Conservation (phyloP, 2,329 filamentous ascomycete species). For the Claviceps quebecensis region DNA sequence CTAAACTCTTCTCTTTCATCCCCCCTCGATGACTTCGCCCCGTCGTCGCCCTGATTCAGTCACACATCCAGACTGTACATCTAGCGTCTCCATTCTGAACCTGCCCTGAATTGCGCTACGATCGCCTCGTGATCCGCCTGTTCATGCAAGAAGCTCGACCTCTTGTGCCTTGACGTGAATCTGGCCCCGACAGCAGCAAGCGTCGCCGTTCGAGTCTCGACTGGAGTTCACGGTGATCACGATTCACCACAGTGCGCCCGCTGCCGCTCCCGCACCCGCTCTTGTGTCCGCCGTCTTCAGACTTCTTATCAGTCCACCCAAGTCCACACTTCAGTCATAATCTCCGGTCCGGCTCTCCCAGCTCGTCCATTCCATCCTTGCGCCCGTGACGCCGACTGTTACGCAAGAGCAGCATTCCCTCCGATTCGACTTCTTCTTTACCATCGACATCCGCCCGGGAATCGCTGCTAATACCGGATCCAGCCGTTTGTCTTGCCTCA, state of each 20-base stretch:
- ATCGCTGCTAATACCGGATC: conserved; percentile 5
- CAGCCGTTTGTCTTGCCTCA: conserved; percentile 7
- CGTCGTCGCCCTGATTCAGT: background rate
- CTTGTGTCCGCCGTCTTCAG: conserved; percentile 1
- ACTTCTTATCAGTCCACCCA: background rate
- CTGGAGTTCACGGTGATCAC: background rate
- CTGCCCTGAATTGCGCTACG: background rate
- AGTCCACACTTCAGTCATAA: conserved; percentile 1
- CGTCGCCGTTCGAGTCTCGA: background rate
- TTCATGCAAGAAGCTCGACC: conserved; percentile 1
- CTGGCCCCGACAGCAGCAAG: background rate
- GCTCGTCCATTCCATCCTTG: conserved; percentile 8
- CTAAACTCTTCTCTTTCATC: background rate
- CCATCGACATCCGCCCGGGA: background rate
- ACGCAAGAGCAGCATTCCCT: conserved; percentile 1
- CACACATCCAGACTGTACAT: background rate
- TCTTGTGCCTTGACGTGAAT: background rate
- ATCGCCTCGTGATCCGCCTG: background rate
- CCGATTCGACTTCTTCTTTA: background rate
- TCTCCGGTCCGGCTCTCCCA: conserved; percentile 1
- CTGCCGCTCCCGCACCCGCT: conserved; percentile 3
- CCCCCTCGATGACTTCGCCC: background rate
- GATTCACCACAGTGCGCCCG: conserved; percentile 1
- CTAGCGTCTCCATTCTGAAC: background rate
- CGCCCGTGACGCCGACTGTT: conserved; percentile 8